Percentiles rank a stretch among this genome's conserved stretches.
Conservation (phyloP, 805 yeast species). For the Candida gorgasii region DNA sequence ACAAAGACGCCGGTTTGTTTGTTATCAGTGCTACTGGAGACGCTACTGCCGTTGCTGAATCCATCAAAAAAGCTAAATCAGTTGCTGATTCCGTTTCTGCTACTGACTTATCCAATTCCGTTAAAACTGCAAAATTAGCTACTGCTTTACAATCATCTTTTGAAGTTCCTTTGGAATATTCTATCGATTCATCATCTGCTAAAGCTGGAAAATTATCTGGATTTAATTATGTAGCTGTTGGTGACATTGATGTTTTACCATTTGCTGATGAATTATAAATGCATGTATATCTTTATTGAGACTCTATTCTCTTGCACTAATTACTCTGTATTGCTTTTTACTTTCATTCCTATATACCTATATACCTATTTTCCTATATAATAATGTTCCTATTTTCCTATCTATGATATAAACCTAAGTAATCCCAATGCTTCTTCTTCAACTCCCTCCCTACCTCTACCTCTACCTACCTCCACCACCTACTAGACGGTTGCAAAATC, state of each 20-base stretch:
- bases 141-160: constrained; percentile 42
- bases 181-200: constrained; percentile 36
- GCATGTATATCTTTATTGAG: constrained; percentile 5
- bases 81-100: constrained; percentile 31
- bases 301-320: too few relatives aligned
- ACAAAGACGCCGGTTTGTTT: constrained; percentile 81
- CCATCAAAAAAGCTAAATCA: constrained; percentile 61
- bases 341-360: too few relatives aligned
- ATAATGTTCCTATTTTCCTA: too few relatives aligned
- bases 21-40: constrained; percentile 64
- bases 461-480: not conserved
- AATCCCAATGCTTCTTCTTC: too few relatives aligned
- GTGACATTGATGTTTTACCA: constrained; percentile 85
- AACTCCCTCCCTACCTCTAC: not conserved
- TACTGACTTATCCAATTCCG: constrained; percentile 59
- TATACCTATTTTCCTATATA: too few relatives aligned
- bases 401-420: too few relatives aligned
- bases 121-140: constrained; percentile 43
- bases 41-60: constrained; percentile 54
- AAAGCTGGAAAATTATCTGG: constrained; percentile 49
- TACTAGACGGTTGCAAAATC: not conserved
- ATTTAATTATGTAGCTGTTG: constrained; percentile 86
- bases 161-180: constrained; percentile 30
- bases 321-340: too few relatives aligned
- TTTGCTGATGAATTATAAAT: constrained; percentile 77